Conservation (phyloP, 2,329 filamentous ascomycete species). For the Aspergillus japonicus region DNA sequence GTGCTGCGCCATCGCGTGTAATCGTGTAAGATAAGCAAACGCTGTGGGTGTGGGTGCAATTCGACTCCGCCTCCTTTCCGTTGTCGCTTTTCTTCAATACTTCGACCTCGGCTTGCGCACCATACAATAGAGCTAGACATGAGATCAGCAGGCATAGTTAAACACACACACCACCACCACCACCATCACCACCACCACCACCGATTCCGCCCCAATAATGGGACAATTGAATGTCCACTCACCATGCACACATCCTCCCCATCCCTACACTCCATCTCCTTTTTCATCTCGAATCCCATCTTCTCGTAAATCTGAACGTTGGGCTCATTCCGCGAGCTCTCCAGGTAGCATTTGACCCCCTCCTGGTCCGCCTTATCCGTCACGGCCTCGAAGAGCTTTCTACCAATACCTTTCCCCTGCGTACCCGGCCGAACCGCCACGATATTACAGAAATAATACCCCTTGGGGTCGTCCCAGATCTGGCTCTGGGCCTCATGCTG, state of each 20-base stretch:
- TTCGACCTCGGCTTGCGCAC: slow-evolving; percentile 17
- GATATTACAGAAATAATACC: slow-evolving; percentile 77
- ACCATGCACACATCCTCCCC: slow-evolving; percentile 57
- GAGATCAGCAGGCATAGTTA: slow-evolving; percentile 1
- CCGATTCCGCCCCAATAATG: neutral
- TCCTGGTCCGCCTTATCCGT: slow-evolving; percentile 63
- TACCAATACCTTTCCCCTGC: slow-evolving; percentile 67
- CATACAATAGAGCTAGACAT: slow-evolving; percentile 21
- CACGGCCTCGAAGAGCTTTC: slow-evolving; percentile 63
- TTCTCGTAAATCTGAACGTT: slow-evolving; percentile 71
- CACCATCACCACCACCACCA: neutral
- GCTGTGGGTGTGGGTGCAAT: no score
- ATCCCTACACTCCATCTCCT: slow-evolving; percentile 67
- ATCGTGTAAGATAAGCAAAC: neutral
- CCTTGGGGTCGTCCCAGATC: slow-evolving; percentile 66
- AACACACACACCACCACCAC: neutral
- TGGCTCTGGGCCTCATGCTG: slow-evolving; percentile 63
- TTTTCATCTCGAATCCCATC: slow-evolving; percentile 66
- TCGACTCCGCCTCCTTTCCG: neutral
- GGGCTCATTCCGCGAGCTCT: slow-evolving; percentile 66
- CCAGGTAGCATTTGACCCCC: slow-evolving; percentile 66
- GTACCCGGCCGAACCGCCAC: slow-evolving; percentile 67
- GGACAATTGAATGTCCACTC: slow-evolving; percentile 2
- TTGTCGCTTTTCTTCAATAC: neutral
- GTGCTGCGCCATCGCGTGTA: neutral